Percentiles rank a stretch among this genome's conserved stretches.
phyloP scores from a whole-genome alignment of 345 rosid species.

The Combretum micranthum region DNA sequence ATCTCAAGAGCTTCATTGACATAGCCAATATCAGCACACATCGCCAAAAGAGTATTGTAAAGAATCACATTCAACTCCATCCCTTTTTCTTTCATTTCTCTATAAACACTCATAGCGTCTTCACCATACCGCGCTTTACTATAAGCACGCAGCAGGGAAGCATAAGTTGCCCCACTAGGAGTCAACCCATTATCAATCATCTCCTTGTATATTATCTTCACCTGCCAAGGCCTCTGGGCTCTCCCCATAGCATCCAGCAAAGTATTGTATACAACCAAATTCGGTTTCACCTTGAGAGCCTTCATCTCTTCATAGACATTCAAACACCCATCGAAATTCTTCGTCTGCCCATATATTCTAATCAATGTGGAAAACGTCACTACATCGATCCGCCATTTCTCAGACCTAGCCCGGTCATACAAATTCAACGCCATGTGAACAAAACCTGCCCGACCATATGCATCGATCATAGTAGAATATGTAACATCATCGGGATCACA shows the following conservation, averaged over 20 bases:
- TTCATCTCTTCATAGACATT: slow-evolving; percentile 93
- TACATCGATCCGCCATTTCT: slow-evolving; percentile 69
- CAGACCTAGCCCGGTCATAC: slow-evolving; percentile 87
- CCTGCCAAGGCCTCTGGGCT: slow-evolving; percentile 97
- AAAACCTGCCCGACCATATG: slow-evolving; percentile 72
- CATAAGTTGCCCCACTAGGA: slow-evolving; percentile 60
- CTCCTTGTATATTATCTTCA: slow-evolving; percentile 56
- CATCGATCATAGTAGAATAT: slow-evolving; percentile 65
- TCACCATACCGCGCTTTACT: slow-evolving; percentile 74
- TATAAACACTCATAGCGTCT: slow-evolving; percentile 58
- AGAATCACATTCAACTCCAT: slow-evolving; percentile 50
- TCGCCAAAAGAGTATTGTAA: slow-evolving; percentile 74
- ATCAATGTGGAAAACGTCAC: slow-evolving; percentile 67
- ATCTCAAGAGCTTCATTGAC: slow-evolving; percentile 60
- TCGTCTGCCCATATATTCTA: slow-evolving; percentile 47
- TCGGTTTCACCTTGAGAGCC: slow-evolving; percentile 69
- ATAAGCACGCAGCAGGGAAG: slow-evolving; percentile 71
- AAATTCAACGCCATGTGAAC: slow-evolving; percentile 67
- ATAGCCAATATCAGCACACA: slow-evolving; percentile 85
- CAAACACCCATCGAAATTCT: slow-evolving; percentile 86
- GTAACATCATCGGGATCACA: slow-evolving; percentile 69
- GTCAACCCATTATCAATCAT: slow-evolving; percentile 52
- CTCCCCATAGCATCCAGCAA: slow-evolving; percentile 86
- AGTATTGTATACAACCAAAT: slow-evolving; percentile 56
- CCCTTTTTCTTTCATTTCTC: slow-evolving; percentile 78